Evolutionary conservation across 768 basidiomycete genomes (phyloP).

Genomic region (Piloderma croceum): DNA sequence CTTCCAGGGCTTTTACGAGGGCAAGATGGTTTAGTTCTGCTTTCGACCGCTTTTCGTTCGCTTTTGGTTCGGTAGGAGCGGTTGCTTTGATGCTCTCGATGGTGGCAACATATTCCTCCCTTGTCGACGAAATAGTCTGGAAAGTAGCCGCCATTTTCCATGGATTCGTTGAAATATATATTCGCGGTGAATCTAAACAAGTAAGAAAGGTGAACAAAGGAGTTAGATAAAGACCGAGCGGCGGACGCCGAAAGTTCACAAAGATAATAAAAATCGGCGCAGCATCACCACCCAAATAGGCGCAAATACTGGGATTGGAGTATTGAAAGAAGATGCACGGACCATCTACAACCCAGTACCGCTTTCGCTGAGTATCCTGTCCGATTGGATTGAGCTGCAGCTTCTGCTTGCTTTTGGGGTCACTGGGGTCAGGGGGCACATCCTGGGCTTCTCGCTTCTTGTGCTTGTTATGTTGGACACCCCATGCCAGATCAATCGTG

Average conservation of each 20-base stretch:
- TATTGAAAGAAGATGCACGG: constrained; percentile 46
- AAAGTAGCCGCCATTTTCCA: constrained; percentile 85
- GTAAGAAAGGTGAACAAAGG: no score
- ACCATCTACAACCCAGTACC: constrained; percentile 89
- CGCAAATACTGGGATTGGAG: constrained; percentile 51
- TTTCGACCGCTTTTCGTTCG: constrained; percentile 41
- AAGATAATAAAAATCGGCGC: constrained; percentile 34
- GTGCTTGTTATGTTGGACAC: constrained; percentile 76
- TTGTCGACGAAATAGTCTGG: constrained; percentile 62
- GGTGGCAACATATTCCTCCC: constrained; percentile 63
- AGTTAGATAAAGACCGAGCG: constrained; percentile 25
- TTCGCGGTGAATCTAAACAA: constrained; percentile 70
- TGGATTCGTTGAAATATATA: constrained; percentile 82
- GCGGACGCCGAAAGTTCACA: constrained; percentile 27
- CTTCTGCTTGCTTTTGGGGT: constrained; percentile 61
- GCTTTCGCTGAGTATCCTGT: constrained; percentile 68
- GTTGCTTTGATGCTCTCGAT: constrained; percentile 55
- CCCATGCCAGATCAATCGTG: constrained; percentile 80
- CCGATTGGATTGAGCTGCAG: constrained; percentile 69
- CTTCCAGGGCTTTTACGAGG: constrained; percentile 58
- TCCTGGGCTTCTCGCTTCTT: constrained; percentile 67
- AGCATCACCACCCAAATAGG: constrained; percentile 55
- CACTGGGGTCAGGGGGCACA: constrained; percentile 49
- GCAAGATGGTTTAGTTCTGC: constrained; percentile 55
- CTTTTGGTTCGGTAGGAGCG: constrained; percentile 36